Percentiles rank a stretch among this genome's conserved stretches.
Conservation (phyloP, 73 alveolate genomes). For the Symbiodinium natans region DNA sequence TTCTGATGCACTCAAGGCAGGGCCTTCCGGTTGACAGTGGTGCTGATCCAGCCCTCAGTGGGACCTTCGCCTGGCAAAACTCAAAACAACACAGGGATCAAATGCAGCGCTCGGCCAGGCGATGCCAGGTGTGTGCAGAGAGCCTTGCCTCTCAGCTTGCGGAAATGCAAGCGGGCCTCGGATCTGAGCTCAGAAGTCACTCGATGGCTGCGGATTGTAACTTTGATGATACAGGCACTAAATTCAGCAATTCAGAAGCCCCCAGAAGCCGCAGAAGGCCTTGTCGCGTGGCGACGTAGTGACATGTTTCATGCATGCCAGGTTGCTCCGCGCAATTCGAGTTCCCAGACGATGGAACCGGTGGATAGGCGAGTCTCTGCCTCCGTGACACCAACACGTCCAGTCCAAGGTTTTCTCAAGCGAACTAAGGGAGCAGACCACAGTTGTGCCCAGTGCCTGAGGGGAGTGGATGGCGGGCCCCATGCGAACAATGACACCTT, state of each 20-base stretch:
- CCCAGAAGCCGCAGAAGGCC: no score
- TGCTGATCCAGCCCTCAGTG: constrained; percentile 5
- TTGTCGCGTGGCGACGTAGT: no score
- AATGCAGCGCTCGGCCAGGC: no score
- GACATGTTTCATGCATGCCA: no score
- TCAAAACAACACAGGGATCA: not conserved
- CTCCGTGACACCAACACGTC: not conserved
- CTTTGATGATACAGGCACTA: not conserved
- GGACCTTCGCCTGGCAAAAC: not conserved
- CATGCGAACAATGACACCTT: not conserved
- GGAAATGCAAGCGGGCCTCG: not conserved
- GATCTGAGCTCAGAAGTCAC: not conserved
- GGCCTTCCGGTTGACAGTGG: not conserved
- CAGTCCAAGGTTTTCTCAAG: no score
- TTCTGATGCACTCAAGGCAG: no score
- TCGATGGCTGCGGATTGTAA: not conserved
- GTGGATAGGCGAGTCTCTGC: not conserved
- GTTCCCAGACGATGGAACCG: not conserved
- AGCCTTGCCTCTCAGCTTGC: not conserved
- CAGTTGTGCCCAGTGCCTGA: not conserved
- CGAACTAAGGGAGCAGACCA: no score
- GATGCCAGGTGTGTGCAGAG: no score
- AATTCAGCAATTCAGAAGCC: not conserved
- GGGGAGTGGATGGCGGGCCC: not conserved
- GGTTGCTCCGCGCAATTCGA: not conserved